Evolutionary conservation across 441 rosid species (phyloP).

Genomic region (Sinapis alba): DNA sequence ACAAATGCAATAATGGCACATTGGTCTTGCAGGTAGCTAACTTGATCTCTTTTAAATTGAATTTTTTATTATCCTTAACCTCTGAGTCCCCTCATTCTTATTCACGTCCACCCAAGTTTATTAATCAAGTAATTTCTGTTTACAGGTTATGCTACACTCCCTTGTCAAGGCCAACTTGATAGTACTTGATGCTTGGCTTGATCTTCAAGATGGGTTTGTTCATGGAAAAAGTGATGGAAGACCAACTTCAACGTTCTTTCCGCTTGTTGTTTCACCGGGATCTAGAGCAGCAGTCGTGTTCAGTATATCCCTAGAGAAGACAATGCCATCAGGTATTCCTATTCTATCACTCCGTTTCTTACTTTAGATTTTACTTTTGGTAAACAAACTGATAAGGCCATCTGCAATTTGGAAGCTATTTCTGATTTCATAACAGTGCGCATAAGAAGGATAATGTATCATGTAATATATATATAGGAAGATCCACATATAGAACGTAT

Average conservation of each 20-base stretch:
- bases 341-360: conserved; percentile 15
- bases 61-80: not conserved
- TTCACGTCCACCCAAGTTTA: conserved; percentile 9
- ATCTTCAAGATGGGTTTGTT: conserved; percentile 92
- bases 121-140: conserved; percentile 12
- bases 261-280: conserved; percentile 78
- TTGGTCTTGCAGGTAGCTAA: conserved; percentile 81
- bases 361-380: conserved; percentile 6
- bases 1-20: conserved; percentile 87
- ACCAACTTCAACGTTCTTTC: conserved; percentile 79
- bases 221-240: conserved; percentile 83
- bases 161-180: conserved; percentile 91
- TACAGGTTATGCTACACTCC: conserved; percentile 90
- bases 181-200: conserved; percentile 91
- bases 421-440: conserved; percentile 6
- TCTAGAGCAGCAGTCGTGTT: conserved; percentile 86
- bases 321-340: conserved; percentile 51
- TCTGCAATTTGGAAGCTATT: conserved; percentile 1
- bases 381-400: conserved; percentile 11
- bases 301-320: conserved; percentile 67
- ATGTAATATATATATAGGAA: not conserved
- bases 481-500: conserved; percentile 1
- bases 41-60: conserved; percentile 12
- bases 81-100: conserved; percentile 14
- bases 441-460: not conserved